Percentiles rank a stretch among this genome's conserved stretches.
Evolutionary conservation across 1,284 basidiomycete species (phyloP).

Genomic region (Ganoderma sp.): DNA sequence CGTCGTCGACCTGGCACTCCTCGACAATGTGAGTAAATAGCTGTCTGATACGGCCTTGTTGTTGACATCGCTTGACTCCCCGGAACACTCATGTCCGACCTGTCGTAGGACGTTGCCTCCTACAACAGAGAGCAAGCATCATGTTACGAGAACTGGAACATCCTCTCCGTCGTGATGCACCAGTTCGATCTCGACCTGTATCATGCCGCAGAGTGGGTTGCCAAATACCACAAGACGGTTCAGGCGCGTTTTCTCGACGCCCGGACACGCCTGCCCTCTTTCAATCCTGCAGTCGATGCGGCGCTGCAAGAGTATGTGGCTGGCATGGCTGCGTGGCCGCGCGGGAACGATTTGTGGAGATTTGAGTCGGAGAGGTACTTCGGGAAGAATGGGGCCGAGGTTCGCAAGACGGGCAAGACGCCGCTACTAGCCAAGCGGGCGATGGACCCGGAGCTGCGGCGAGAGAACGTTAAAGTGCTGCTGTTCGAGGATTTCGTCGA

Average conservation of each 20-base stretch:
- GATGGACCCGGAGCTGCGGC: neutral
- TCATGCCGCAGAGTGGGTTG: constrained; percentile 42
- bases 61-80: too few relatives aligned
- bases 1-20: neutral
- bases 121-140: constrained; percentile 46
- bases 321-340: constrained; percentile 39
- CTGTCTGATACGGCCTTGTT: too few relatives aligned
- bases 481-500: neutral
- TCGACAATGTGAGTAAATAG: neutral
- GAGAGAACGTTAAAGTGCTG: neutral
- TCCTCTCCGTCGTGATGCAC: constrained; percentile 42
- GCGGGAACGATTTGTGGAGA: constrained; percentile 42
- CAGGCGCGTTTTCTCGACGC: constrained; percentile 38
- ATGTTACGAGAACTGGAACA: constrained; percentile 43
- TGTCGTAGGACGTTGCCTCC: constrained; percentile 39
- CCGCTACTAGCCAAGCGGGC: neutral
- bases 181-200: constrained; percentile 38
- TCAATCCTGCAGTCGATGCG: constrained; percentile 13
- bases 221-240: constrained; percentile 37
- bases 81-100: too few relatives aligned
- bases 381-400: constrained; percentile 35
- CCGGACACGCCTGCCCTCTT: constrained; percentile 21
- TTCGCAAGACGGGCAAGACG: constrained; percentile 16
- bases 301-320: constrained; percentile 37
- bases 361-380: constrained; percentile 45